Evolutionary conservation across 176 grass and related monocot species (phyloP), one percentile per base, ranked within the genome.

Genomic region (Phyllostachys edulis): DNA sequence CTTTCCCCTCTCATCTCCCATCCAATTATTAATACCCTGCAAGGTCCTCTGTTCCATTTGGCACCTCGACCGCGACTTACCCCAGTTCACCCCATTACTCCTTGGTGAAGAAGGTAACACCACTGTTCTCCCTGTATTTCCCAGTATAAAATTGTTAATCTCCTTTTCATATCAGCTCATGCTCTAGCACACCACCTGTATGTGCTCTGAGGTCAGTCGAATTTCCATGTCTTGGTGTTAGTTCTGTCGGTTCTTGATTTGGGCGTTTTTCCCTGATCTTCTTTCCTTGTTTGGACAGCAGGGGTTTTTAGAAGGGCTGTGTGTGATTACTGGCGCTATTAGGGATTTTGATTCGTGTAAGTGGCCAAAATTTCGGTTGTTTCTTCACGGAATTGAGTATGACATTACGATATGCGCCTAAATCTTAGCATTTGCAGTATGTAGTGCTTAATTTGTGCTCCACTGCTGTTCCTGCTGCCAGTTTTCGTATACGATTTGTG

Each of bases 1-100:
- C 87, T 89, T 85, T 70, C 87, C 82, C 51, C 52, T 89, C 41
- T 38, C 47, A 64, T 8, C 59, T 27, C 63, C 18, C 32, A 27
- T 32, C 11, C 50, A 47, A 44, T 64, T 50, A 37, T 21, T n/a
- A 57, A 36, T 42, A 63, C 55, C 1, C n/a, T 42, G 15, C 26
- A 41, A 34, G 57, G 27, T 20, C 17, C 44, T 67, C 44, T 67
- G 27, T 13, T 24, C 27, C 51, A 15, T 44, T 27, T 3, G 10
- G 20, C 34, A 68, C 82, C 82, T 50, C 82, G 21, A 54, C 54
- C 70, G 77, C 36, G 71, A 17, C 81, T 34, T 9, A 15, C 36
- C 52, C 29, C 63, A 27, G 26, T 27, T 42, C 75, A 56, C 73
- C 71, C 10, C 70, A 17, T 62, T 12, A 21, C 75, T 89, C 77